Percentiles rank a stretch among this genome's conserved stretches.
Conservation (phyloP, 768 basidiomycete genomes). For the Boletus huronensis region DNA sequence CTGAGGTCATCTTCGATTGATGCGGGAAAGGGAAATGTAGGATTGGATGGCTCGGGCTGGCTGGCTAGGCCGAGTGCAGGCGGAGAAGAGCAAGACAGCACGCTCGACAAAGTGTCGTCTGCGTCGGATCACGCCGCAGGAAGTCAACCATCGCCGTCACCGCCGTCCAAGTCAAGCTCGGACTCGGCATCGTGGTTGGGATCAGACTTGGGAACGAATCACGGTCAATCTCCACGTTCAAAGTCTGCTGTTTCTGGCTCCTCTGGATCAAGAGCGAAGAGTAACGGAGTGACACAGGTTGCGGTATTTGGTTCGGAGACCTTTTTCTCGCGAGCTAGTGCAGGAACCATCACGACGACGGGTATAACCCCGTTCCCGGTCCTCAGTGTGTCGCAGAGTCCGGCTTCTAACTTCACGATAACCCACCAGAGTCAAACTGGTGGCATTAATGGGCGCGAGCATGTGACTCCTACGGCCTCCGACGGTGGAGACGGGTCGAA, state of each 20-base stretch:
- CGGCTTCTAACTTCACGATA: not conserved
- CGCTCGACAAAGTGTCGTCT: not conserved
- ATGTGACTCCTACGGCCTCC: not conserved
- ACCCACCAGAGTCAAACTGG: not conserved
- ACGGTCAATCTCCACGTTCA: not conserved
- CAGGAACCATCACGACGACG: not conserved
- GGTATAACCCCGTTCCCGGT: slow-evolving; percentile 20
- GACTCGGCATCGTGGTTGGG: not conserved
- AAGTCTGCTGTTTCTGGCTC: not conserved
- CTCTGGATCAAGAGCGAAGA: not conserved
- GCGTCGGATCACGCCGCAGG: slow-evolving; percentile 7
- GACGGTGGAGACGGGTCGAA: slow-evolving; percentile 2
- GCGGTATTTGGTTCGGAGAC: not conserved
- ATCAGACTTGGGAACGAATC: slow-evolving; percentile 3
- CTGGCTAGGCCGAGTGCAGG: slow-evolving; percentile 1
- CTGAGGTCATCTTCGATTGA: slow-evolving; percentile 27
- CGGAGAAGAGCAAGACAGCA: slow-evolving; percentile 12
- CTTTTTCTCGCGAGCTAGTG: not conserved
- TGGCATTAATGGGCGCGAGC: not conserved
- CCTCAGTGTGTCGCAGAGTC: slow-evolving; percentile 10
- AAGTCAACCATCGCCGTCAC: not conserved
- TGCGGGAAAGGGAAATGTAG: slow-evolving; percentile 13
- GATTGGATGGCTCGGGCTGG: slow-evolving; percentile 14
- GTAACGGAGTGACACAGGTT: not conserved
- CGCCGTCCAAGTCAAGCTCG: not conserved